Percentiles rank a stretch among this genome's conserved stretches.
Evolutionary conservation across 208 protist genomes (phyloP).

Genomic region (Trypanosoma caninum): DNA sequence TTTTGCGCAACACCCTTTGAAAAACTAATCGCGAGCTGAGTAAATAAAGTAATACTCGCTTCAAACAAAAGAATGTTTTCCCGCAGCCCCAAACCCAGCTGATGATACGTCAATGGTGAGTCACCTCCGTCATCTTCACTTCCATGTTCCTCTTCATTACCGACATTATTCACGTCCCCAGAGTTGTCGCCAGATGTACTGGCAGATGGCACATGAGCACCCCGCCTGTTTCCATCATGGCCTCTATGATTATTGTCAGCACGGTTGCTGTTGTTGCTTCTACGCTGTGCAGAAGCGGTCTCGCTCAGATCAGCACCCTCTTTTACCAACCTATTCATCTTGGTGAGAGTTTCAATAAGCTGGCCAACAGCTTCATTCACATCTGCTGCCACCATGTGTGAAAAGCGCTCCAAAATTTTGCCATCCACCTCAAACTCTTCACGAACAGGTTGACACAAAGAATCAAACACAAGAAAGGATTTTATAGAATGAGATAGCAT

Average conservation of each 20-base stretch:
- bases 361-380: slow-evolving; percentile 84
- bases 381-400: slow-evolving; percentile 86
- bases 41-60: slow-evolving; percentile 82
- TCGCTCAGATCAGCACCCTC: slow-evolving; percentile 61
- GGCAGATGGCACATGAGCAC: neutral
- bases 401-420: slow-evolving; percentile 81
- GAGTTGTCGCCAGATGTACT: slow-evolving; percentile 2
- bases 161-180: slow-evolving; percentile 8
- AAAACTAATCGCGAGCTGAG: slow-evolving; percentile 73
- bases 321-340: slow-evolving; percentile 79
- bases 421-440: slow-evolving; percentile 71
- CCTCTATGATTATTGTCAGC: neutral
- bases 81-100: slow-evolving; percentile 63
- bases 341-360: slow-evolving; percentile 72
- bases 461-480: slow-evolving; percentile 56
- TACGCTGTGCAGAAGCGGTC: slow-evolving; percentile 30
- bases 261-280: neutral
- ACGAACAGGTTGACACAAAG: slow-evolving; percentile 68
- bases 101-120: slow-evolving; percentile 57
- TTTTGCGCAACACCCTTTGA: slow-evolving; percentile 82
- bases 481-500: slow-evolving; percentile 78
- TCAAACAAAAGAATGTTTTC: slow-evolving; percentile 75
- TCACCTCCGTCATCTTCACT: slow-evolving; percentile 29
- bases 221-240: neutral
- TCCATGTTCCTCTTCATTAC: slow-evolving; percentile 43